Evolutionary conservation across 2,329 filamentous ascomycete species (phyloP), one percentile per base, ranked within the genome.

Genomic region (Fusarium sp.): DNA sequence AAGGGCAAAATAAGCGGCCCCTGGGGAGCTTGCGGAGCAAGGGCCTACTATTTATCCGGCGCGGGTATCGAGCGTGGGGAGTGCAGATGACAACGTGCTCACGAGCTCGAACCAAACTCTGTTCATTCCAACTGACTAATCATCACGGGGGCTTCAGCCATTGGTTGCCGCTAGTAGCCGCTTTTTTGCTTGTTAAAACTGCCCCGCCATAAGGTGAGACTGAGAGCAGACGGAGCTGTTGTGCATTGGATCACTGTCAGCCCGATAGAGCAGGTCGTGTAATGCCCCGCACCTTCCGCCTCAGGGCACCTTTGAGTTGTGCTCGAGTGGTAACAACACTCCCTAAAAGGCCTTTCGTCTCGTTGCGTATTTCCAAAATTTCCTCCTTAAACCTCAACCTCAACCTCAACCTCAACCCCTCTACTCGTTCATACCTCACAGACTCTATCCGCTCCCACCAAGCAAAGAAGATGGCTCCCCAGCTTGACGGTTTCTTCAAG

Each of bases 401-500:
- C 50, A 55, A 61, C 49, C 40, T 57, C 58, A 54, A 44, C 34
- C 40, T 56, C 48, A 53, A 59, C 47, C 39, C 56, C 58, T 63
- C 62, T 54, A 63, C 64, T 59, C 77, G 78, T 67, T 68, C 78
- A 13, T 87, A 87, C 66, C 80, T 87, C 32, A 83, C 82, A 72
- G 77, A 82, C 68, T 77, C 83, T 64, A 74, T 85, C 68, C 80
- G 82, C 72, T 69, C 76, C 43, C 85, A 88, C 70, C 87, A 89
- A 83, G 82, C 85, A 72, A 84, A 80, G 80, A 91, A 87, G 77
- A 97, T 97, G 91, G 92, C 92, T 54, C 92, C 93, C 61, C 87
- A 96, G 77, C 88, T 99, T 70, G 92, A 97, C 77, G 85, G 89
- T 65, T 98, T 91, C 83, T 98, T 97, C 84, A 88, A 92, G 80